Evolutionary conservation across 768 basidiomycete species (phyloP), one percentile per base, ranked within the genome.

Genomic region (Rhizopogon roseolus): DNA sequence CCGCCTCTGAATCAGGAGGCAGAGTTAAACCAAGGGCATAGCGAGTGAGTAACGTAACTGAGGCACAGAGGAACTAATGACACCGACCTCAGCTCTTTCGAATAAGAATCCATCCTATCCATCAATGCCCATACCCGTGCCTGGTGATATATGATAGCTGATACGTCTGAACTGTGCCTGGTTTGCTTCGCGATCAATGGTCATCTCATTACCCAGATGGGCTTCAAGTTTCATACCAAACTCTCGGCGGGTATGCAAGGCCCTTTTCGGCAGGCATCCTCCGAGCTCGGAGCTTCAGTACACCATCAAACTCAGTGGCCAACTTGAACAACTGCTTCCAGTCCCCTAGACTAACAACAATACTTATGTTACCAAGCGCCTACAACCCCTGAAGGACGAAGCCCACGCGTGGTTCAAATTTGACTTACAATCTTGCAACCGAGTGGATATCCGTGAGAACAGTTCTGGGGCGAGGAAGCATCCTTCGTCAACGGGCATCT

Each of bases 351-450:
- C 37, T 4, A 17, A 13, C 11, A 8, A 34, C 16, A 29, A 40
- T 19, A 48, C 25, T 17, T 25, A 34, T 8, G 50, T 41, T 8
- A 17, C 36, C 13, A 49, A 50, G 29, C 46, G 34, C 22, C 49
- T 54, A 13, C 53, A 50, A 2, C 53, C 41, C 13, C 49, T 54
- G 13, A 27, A 22, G 16, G 39, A 50, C 19, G 25, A 19, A 39
- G 28, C 48, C 7, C 41, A 37, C 9, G 48, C 49, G 27, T 54
- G 53, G 53, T 50, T 40, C 19, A 50, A n/a, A n/a, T n/a, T 49
- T 10, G 43, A 41, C 29, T 27, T 32, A 17, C 38, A 50, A 5
- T 34, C 29, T 27, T 32, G n/a, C 8, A 11, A 38, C 25, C 27
- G 5, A 29, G 11, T 50, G 13, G 3, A 22, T 22, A 22, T 25